These are phyloP conservation scores for Suillus variegatus DNA, from an alignment of 768 basidiomycete species.

Conservation along the genomic window DNA sequence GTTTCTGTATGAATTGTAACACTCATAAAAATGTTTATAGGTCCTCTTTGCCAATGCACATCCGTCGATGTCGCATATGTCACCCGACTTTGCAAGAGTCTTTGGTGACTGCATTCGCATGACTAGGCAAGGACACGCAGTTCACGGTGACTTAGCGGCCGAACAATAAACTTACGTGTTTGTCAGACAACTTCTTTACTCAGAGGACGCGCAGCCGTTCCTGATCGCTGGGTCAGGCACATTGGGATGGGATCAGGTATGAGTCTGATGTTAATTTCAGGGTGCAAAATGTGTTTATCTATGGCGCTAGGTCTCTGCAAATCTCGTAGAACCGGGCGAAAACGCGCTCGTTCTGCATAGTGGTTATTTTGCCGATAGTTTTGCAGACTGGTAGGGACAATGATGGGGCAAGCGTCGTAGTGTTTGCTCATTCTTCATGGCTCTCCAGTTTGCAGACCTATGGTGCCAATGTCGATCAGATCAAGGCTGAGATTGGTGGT, in stretches of 20 bases:
- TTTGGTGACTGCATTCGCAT: conserved; percentile 89
- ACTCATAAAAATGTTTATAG: conserved; percentile 28
- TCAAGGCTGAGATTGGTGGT: conserved; percentile 84
- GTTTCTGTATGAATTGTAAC: not conserved
- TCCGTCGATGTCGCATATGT: conserved; percentile 86
- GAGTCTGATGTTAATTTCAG: conserved; percentile 14
- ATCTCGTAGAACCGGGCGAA: conserved; percentile 83
- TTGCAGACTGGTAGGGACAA: conserved; percentile 71
- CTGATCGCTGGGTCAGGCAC: conserved; percentile 94
- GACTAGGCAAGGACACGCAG: conserved; percentile 53
- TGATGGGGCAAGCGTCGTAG: not conserved
- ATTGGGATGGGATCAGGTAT: conserved; percentile 92
- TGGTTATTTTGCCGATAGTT: conserved; percentile 94
- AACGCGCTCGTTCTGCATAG: conserved; percentile 81
- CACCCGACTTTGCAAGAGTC: conserved; percentile 82
- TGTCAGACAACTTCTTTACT: conserved; percentile 71
- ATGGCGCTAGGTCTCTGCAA: conserved; percentile 70
- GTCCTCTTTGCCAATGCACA: conserved; percentile 95
- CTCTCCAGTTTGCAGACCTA: conserved; percentile 73
- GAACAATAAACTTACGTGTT: conserved; percentile 4
- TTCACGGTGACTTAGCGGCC: not conserved
- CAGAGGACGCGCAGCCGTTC: conserved; percentile 84
- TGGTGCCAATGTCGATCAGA: conserved; percentile 82
- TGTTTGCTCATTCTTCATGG: not conserved
- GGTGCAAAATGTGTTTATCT: not conserved